A percentile compares a stretch with the other conserved stretches of the same genome.
phyloP scores from a whole-genome alignment of 2,329 filamentous ascomycete species.

The Neophaeococcomyces aloes region DNA sequence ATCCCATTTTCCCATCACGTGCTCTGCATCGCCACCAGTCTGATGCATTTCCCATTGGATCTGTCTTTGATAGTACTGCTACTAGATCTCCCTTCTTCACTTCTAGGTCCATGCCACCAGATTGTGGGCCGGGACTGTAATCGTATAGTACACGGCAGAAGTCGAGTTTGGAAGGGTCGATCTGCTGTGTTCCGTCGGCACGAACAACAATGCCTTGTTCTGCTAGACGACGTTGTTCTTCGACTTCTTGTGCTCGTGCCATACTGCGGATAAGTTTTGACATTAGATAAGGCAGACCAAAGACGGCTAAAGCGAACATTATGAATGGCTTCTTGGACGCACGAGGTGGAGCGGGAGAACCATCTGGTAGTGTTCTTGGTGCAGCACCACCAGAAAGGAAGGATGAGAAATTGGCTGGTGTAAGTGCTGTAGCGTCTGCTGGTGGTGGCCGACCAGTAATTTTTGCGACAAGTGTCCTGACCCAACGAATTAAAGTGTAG shows the following conservation, averaged over 20 bases:
- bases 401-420: constrained; percentile 77
- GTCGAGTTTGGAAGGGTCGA: constrained; percentile 86
- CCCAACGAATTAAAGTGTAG: constrained; percentile 91
- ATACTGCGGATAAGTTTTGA: constrained; percentile 84
- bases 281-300: constrained; percentile 94
- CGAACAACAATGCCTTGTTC: constrained; percentile 40
- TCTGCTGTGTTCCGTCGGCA: constrained; percentile 34
- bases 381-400: constrained; percentile 61
- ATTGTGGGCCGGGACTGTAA: constrained; percentile 66
- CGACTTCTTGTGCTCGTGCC: constrained; percentile 65
- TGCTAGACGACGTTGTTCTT: constrained; percentile 49
- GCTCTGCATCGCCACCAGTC: constrained; percentile 97
- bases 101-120: constrained; percentile 68
- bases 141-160: constrained; percentile 94
- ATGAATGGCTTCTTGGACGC: constrained; percentile 92
- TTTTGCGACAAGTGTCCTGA: constrained; percentile 82
- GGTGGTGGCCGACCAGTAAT: constrained; percentile 84
- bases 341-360: constrained; percentile 53
- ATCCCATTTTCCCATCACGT: constrained; percentile 80
- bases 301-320: constrained; percentile 88
- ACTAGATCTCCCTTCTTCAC: constrained; percentile 94
- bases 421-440: constrained; percentile 75
- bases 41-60: constrained; percentile 80
- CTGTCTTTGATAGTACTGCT: constrained; percentile 82
- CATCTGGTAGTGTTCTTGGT: constrained; percentile 48